Conservation (phyloP, 768 basidiomycete genomes). For the Guyanaporus albipodus region DNA sequence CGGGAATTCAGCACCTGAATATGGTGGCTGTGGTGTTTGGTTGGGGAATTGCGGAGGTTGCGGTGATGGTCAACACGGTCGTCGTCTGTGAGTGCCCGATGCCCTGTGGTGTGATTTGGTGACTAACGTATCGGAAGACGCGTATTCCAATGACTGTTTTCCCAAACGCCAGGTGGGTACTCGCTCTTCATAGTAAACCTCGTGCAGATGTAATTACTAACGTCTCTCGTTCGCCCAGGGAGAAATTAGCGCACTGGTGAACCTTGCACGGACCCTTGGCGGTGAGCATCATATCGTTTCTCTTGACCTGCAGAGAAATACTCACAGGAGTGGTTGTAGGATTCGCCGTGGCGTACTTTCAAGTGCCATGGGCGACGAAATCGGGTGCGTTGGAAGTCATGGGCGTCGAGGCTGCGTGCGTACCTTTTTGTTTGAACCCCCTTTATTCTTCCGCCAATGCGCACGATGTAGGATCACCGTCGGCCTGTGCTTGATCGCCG, state of each 20-base stretch:
- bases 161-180: slow-evolving; percentile 28
- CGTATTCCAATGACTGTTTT: slow-evolving; percentile 38
- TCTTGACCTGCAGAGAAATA: not conserved
- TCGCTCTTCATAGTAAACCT: no score
- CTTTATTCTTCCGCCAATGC: not conserved
- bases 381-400: slow-evolving; percentile 33
- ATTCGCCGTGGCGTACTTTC: slow-evolving; percentile 39
- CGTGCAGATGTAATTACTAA: no score
- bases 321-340: slow-evolving; percentile 10
- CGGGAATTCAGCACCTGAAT: slow-evolving; percentile 32
- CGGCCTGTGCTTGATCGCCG: slow-evolving; percentile 34
- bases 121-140: slow-evolving; percentile 23
- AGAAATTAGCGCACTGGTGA: slow-evolving; percentile 43
- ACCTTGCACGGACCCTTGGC: slow-evolving; percentile 34
- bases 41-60: slow-evolving; percentile 40
- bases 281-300: slow-evolving; percentile 18
- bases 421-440: not conserved
- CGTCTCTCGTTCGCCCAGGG: slow-evolving; percentile 25
- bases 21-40: slow-evolving; percentile 36
- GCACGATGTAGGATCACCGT: slow-evolving; percentile 24
- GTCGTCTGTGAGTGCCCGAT: slow-evolving; percentile 31
- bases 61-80: slow-evolving; percentile 39
- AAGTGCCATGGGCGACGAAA: slow-evolving; percentile 38
- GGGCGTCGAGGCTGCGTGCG: slow-evolving; percentile 39
- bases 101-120: not conserved